phyloP scores from a whole-genome alignment of 1,284 basidiomycete genomes.

The Cryptococcus sp. region DNA sequence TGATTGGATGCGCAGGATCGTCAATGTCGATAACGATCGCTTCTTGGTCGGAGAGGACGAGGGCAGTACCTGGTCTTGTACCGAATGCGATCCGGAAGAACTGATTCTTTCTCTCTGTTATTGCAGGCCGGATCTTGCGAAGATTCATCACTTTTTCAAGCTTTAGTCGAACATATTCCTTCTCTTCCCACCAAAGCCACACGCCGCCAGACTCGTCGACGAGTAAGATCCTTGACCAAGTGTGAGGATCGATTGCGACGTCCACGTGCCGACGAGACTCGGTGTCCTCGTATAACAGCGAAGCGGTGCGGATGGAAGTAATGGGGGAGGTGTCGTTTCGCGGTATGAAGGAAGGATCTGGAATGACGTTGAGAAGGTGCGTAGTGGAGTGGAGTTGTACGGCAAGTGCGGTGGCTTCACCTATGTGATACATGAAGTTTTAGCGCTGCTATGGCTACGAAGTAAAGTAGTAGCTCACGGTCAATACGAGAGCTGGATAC shows the following conservation, averaged over 20 bases:
- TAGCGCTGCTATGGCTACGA: background rate
- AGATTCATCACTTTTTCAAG: slow-evolving; percentile 25
- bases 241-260: slow-evolving; percentile 29
- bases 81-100: slow-evolving; percentile 44
- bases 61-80: slow-evolving; percentile 25
- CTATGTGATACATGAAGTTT: slow-evolving; percentile 15
- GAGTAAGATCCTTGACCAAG: slow-evolving; percentile 30
- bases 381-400: slow-evolving; percentile 30
- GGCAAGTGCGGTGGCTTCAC: slow-evolving; percentile 21
- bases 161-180: slow-evolving; percentile 11
- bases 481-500: slow-evolving; percentile 24
- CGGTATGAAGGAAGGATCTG: slow-evolving; percentile 23
- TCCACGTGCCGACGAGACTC: slow-evolving; percentile 36
- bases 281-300: slow-evolving; percentile 22
- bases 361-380: slow-evolving; percentile 25
- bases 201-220: slow-evolving; percentile 45
- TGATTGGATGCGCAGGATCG: slow-evolving; percentile 12
- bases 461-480: slow-evolving; percentile 15
- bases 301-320: slow-evolving; percentile 8
- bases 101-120: slow-evolving; percentile 15
- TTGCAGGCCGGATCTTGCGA: slow-evolving; percentile 22
- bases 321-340: slow-evolving; percentile 9
- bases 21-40: slow-evolving; percentile 30
- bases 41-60: slow-evolving; percentile 31
- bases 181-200: slow-evolving; percentile 43